These are phyloP conservation scores for Phytophthora cactorum DNA, from an alignment of 352 stramenopile species.

Conservation along the genomic window DNA sequence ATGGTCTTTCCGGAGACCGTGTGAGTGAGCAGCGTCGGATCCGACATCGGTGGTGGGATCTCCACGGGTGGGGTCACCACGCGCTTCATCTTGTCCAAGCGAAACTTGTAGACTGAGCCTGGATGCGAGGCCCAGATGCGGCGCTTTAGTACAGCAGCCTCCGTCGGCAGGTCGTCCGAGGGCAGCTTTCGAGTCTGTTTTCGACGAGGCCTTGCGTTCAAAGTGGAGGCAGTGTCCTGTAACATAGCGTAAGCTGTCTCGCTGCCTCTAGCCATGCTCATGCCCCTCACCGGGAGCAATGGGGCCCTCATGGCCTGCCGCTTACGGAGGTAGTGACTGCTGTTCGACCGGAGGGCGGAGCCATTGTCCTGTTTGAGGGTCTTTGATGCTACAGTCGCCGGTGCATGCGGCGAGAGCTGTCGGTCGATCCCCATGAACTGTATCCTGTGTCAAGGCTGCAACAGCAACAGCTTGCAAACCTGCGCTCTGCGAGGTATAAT, in stretches of 20 bases:
- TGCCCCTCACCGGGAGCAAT: conserved; percentile 21
- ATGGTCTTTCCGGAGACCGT: conserved; percentile 25
- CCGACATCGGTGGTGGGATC: conserved; percentile 22
- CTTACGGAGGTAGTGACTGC: conserved; percentile 6
- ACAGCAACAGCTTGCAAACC: conserved; percentile 1
- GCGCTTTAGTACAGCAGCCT: conserved; percentile 25
- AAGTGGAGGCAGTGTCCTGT: neutral
- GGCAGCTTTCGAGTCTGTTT: conserved; percentile 19
- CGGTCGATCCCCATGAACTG: conserved; percentile 8
- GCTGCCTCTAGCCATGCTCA: conserved; percentile 16
- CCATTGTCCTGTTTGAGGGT: conserved; percentile 15
- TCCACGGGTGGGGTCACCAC: conserved; percentile 28
- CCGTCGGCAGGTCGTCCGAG: conserved; percentile 17
- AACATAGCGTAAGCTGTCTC: conserved; percentile 10
- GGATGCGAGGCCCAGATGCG: conserved; percentile 32
- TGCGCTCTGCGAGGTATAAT: conserved; percentile 11
- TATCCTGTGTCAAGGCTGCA: neutral
- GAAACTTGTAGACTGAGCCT: conserved; percentile 22
- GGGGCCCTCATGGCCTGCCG: conserved; percentile 9
- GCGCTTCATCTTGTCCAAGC: conserved; percentile 27
- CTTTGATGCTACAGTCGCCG: conserved; percentile 5
- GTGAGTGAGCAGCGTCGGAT: conserved; percentile 16
- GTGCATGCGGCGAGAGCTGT: conserved; percentile 18
- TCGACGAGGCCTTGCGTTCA: conserved; percentile 1
- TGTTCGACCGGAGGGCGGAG: neutral